Conservation (phyloP, 768 basidiomycete species). For the Leucosporidium creatinivorum region DNA sequence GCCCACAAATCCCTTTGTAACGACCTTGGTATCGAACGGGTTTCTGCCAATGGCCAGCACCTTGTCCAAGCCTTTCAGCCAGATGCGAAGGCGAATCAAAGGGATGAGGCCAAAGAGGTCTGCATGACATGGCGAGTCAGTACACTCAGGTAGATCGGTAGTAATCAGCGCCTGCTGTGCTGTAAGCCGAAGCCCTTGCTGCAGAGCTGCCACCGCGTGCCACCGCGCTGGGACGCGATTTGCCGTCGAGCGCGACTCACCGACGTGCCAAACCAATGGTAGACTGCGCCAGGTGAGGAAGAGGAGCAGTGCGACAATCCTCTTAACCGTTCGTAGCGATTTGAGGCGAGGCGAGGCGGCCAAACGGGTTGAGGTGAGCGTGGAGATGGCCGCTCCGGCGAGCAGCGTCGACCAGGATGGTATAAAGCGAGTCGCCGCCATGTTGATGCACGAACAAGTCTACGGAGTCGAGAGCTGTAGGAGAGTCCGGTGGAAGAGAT, state of each 20-base stretch:
- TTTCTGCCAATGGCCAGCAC: conserved; percentile 19
- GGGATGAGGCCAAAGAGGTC: conserved; percentile 17
- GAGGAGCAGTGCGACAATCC: conserved; percentile 7
- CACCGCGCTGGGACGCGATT: too few relatives aligned
- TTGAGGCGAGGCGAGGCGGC: neutral
- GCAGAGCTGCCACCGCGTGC: neutral
- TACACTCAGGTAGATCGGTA: neutral
- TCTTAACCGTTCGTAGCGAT: conserved; percentile 6
- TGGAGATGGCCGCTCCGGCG: neutral
- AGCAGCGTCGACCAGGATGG: conserved; percentile 11
- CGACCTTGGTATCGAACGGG: conserved; percentile 13
- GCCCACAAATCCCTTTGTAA: conserved; percentile 9
- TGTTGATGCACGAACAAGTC: neutral
- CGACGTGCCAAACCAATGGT: conserved; percentile 27
- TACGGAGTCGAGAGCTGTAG: too few relatives aligned
- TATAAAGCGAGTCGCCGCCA: neutral
- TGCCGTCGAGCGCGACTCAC: conserved; percentile 3
- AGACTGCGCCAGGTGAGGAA: conserved; percentile 21
- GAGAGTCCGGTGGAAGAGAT: too few relatives aligned
- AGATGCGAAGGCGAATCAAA: conserved; percentile 9
- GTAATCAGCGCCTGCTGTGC: neutral
- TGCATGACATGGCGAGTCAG: neutral
- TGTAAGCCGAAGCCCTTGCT: neutral
- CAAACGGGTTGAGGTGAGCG: neutral
- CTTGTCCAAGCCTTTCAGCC: conserved; percentile 8